Percentiles rank a stretch among this genome's conserved stretches.
These are phyloP conservation scores for Penicillium parvum DNA, from an alignment of 495 filamentous ascomycete species.

Conservation along the genomic window DNA sequence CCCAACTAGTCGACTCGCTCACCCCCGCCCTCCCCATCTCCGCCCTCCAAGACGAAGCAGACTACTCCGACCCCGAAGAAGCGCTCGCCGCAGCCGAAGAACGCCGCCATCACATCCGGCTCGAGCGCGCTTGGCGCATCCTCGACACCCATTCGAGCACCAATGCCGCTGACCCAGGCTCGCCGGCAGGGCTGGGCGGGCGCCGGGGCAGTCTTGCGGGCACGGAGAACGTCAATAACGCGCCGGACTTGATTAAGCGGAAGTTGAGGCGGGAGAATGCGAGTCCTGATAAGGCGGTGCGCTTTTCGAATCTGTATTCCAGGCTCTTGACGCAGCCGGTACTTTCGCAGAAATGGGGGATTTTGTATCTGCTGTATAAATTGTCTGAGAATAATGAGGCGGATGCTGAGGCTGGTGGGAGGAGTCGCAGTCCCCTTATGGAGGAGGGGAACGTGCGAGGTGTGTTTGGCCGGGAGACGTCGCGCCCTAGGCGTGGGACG, in stretches of 20 bases:
- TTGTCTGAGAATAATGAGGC: conserved; percentile 57
- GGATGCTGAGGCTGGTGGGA: conserved; percentile 23
- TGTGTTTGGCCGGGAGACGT: conserved; percentile 28
- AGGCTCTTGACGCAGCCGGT: conserved; percentile 84
- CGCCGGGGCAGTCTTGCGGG: conserved; percentile 35
- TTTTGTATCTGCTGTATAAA: conserved; percentile 83
- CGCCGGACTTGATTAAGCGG: conserved; percentile 84
- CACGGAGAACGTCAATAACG: conserved; percentile 71
- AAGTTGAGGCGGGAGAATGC: conserved; percentile 69
- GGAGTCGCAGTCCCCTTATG: conserved; percentile 38
- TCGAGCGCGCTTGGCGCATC: conserved; percentile 45
- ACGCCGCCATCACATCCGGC: conserved; percentile 34
- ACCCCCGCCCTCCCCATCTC: conserved; percentile 37
- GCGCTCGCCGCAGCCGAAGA: conserved; percentile 42
- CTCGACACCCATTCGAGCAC: conserved; percentile 31
- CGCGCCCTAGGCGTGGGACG: conserved; percentile 20
- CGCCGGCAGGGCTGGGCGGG: conserved; percentile 22
- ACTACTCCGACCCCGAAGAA: conserved; percentile 41
- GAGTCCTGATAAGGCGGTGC: conserved; percentile 77
- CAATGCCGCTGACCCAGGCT: conserved; percentile 24
- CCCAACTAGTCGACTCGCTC: conserved; percentile 50
- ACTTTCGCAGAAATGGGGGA: conserved; percentile 92
- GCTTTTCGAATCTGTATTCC: conserved; percentile 85
- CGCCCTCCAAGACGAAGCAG: conserved; percentile 31
- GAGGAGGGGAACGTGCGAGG: conserved; percentile 36